Percentiles rank a stretch among this genome's conserved stretches.
Conservation (phyloP, 2,329 filamentous ascomycete species). For the Tolypocladium album region DNA sequence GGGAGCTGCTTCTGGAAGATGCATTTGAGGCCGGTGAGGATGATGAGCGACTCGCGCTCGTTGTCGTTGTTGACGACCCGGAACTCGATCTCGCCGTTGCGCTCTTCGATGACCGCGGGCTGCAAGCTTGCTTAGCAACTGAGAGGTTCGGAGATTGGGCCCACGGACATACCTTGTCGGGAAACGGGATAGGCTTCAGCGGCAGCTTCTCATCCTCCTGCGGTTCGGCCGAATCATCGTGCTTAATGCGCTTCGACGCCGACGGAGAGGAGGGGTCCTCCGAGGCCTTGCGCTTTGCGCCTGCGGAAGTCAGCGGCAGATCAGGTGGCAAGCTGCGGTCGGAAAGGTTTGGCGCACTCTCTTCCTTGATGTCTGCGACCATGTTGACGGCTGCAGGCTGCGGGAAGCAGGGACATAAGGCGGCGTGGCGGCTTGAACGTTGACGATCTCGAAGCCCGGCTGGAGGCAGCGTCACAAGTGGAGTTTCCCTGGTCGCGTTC, state of each 20-base stretch:
- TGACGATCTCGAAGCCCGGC: background rate
- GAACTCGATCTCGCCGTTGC: conserved; percentile 90
- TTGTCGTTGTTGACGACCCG: conserved; percentile 97
- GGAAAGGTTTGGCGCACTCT: conserved; percentile 19
- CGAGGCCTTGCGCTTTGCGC: conserved; percentile 61
- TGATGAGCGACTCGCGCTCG: conserved; percentile 77
- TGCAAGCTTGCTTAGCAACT: conserved; percentile 17
- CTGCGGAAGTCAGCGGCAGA: conserved; percentile 17
- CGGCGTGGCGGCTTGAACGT: background rate
- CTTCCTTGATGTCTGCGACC: conserved; percentile 22
- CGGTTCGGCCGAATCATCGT: conserved; percentile 19
- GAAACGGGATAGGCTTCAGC: conserved; percentile 67
- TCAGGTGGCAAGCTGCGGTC: background rate
- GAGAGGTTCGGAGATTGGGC: background rate
- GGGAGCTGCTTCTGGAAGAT: conserved; percentile 98
- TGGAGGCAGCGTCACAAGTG: background rate
- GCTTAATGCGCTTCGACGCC: conserved; percentile 55
- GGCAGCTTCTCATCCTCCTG: conserved; percentile 32
- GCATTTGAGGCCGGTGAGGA: conserved; percentile 90
- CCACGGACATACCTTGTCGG: conserved; percentile 60
- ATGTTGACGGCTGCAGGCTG: conserved; percentile 8
- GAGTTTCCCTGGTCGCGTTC: background rate
- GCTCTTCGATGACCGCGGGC: conserved; percentile 88
- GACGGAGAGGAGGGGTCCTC: conserved; percentile 53
- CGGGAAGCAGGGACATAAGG: background rate